These are phyloP conservation scores for Aegilops bicornis DNA, from an alignment of 176 grass and related monocot species.

Conservation along the genomic window DNA sequence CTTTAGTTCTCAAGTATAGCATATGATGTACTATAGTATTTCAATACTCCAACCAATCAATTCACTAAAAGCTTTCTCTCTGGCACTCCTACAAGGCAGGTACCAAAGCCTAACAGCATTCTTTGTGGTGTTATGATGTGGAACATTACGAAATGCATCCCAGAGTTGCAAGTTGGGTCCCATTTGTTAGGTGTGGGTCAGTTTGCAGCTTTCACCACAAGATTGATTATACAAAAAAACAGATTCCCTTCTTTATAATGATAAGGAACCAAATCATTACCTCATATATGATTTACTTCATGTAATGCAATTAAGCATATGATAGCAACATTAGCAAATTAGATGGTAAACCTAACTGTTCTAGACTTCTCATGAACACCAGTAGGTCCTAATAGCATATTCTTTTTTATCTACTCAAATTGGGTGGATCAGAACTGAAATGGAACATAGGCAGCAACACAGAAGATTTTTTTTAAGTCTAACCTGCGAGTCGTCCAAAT, in stretches of 20 bases:
- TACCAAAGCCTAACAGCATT: not conserved
- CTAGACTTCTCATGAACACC: not conserved
- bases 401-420: not conserved
- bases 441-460: not conserved
- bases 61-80: not conserved
- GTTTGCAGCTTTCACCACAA: not conserved
- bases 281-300: conserved; percentile 14
- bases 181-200: not conserved
- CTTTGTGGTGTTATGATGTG: not conserved
- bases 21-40: not conserved
- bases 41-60: not conserved
- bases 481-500: conserved; percentile 96
- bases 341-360: conserved; percentile 7
- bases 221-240: not conserved
- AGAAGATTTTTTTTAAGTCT: not conserved
- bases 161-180: not conserved
- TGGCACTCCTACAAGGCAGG: not conserved
- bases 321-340: not conserved
- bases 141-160: not conserved
- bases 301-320: not conserved
- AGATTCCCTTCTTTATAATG: too few relatives aligned
- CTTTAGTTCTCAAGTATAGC: not conserved
- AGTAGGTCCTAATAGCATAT: conserved; percentile 1
- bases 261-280: not conserved
- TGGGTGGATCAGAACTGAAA: not conserved